Evolutionary conservation across 2,329 filamentous ascomycete species (phyloP), one percentile per base, ranked within the genome.

Genomic region (Penicillium sp.): DNA sequence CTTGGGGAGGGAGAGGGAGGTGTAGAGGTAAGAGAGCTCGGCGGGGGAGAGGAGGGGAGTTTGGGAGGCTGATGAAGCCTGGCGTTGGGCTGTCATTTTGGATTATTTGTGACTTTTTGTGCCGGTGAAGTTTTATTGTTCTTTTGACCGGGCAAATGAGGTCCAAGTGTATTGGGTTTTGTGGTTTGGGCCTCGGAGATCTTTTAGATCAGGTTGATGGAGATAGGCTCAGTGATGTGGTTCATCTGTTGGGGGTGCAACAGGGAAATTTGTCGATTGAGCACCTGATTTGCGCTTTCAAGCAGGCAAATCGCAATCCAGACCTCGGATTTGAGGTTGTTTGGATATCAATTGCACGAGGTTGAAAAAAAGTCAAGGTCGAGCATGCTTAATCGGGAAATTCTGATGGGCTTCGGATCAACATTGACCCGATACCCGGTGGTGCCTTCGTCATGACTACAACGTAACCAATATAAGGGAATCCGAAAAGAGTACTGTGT

Each of bases 11-110:
- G 86, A 83, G 69, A 99, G 90, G 6, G 93, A 92, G 61, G 85
- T 86, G 81, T 96, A 91, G 49, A 97, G 86, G 79, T 97, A 99
- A 66, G 92, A 92, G 68, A 99, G 89, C 79, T 99, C 94, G 69
- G 94, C 92, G 46, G 94, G 93, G 51, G 92, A 97, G 75, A 97
- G 88, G 66, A 91, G 87, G 43, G 84, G 74, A 49, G 72, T 71
- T 61, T 76, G 74, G 2, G 74, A 73, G 54, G 74, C 73, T 27
- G 73, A 75, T 20, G 71, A 71, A 68, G 86, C 84, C 76, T 85
- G 84, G 68, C 86, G 85, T 67, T 81, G 64, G 61, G 85, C 83
- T 40, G 88, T 81, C 84, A 90, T 89, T 61, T 61, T 56, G 49
- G 22, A 7, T 47, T 40, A 9, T 20, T 40, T 22, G n/a, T 40